Conservation (phyloP, 495 filamentous ascomycete genomes). For the Podospora didyma region DNA sequence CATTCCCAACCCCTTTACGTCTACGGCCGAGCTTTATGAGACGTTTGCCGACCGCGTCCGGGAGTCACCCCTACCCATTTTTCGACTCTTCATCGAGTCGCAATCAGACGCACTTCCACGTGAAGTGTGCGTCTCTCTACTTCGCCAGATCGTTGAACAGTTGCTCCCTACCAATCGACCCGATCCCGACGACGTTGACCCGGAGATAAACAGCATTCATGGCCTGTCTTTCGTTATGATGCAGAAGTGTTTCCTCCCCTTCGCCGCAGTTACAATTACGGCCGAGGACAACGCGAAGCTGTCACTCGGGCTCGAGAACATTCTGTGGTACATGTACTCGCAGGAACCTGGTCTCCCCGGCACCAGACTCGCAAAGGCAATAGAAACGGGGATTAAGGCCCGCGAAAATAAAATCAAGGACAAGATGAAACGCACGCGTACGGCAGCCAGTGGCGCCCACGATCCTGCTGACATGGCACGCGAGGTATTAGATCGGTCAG, state of each 20-base stretch:
- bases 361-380: slow-evolving; percentile 26
- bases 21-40: slow-evolving; percentile 64
- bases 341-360: slow-evolving; percentile 39
- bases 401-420: slow-evolving; percentile 50
- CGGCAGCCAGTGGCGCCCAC: background rate
- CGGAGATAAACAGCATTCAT: slow-evolving; percentile 27
- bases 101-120: slow-evolving; percentile 40
- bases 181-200: slow-evolving; percentile 35
- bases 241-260: slow-evolving; percentile 67
- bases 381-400: slow-evolving; percentile 60
- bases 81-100: slow-evolving; percentile 64
- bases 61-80: slow-evolving; percentile 63
- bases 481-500: slow-evolving; percentile 34
- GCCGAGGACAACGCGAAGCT: slow-evolving; percentile 77
- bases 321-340: slow-evolving; percentile 57
- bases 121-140: slow-evolving; percentile 55
- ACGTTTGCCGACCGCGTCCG: slow-evolving; percentile 61
- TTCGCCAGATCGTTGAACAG: slow-evolving; percentile 58
- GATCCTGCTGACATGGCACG: slow-evolving; percentile 26
- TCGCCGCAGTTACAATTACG: slow-evolving; percentile 57
- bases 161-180: slow-evolving; percentile 54
- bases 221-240: slow-evolving; percentile 57
- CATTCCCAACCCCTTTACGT: slow-evolving; percentile 34
- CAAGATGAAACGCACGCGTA: slow-evolving; percentile 34
- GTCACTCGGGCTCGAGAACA: slow-evolving; percentile 67